phyloP scores from a whole-genome alignment of 2,329 filamentous ascomycete genomes.

The Ophiostoma novo-ulmi region DNA sequence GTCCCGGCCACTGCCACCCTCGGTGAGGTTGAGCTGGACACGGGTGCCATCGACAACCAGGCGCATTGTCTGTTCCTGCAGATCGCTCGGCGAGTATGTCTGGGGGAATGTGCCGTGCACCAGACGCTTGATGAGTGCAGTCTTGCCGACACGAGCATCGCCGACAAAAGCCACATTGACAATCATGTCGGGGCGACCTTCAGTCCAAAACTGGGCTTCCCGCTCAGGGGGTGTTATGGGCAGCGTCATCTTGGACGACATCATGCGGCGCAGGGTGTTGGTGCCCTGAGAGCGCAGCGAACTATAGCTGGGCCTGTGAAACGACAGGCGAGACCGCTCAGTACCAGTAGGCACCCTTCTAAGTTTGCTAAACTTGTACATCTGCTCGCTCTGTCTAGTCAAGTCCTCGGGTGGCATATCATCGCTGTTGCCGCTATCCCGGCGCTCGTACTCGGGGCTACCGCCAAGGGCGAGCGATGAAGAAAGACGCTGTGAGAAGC shows the following conservation, averaged over 20 bases:
- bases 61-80: constrained; percentile 23
- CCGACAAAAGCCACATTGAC: constrained; percentile 28
- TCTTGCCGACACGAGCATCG: constrained; percentile 27
- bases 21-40: constrained; percentile 26
- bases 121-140: constrained; percentile 27
- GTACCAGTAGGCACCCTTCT: constrained; percentile 8
- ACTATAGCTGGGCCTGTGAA: constrained; percentile 17
- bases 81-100: constrained; percentile 24
- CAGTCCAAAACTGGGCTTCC: constrained; percentile 20
- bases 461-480: constrained; percentile 22
- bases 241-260: constrained; percentile 16
- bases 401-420: constrained; percentile 23
- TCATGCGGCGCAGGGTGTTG: constrained; percentile 23
- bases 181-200: constrained; percentile 26
- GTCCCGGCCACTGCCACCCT: constrained; percentile 25
- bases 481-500: constrained; percentile 26
- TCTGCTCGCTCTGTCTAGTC: constrained; percentile 22
- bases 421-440: neutral
- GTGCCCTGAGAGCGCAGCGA: constrained; percentile 19
- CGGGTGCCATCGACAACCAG: constrained; percentile 22
- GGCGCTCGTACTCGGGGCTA: constrained; percentile 5
- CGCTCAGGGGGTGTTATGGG: constrained; percentile 3
- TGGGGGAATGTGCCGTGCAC: constrained; percentile 24
- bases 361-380: constrained; percentile 19
- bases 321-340: constrained; percentile 19